Base-by-base conservation (phyloP, 441 rosid genomes). In the Corymbia calophylla region DNA sequence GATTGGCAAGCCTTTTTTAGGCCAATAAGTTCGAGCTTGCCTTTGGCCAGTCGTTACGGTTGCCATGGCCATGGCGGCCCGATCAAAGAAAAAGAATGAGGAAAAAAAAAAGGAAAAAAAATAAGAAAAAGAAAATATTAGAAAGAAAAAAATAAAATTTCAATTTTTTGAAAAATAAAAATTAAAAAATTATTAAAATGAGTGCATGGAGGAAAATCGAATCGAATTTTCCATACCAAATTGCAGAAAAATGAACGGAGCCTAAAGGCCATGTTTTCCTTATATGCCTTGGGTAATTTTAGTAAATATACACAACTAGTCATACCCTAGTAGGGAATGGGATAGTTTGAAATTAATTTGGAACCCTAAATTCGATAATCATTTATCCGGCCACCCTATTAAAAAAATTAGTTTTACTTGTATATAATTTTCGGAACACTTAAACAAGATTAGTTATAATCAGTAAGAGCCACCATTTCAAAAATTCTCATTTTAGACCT, bases 21-120 rank as follows among this genome's bases (percentile, higher is more conserved):
- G 44, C 44, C 44, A 39, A 13, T 2, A 29, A 23, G 29, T 0
- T 23, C 0, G 6, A 56, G 62, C 29, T 56, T 56, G 9, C 62
- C 29, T 56, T 56, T 0, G 44, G 6, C 6, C 6, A 0, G 23
- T 56, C 16, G 29, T 1, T 2, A 56, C 13, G 2, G 10, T 56
- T 4, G 9, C 0, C 10, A 0, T 56, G 13, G 10, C 1, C 1
- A n/a, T n/a, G n/a, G n/a, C n/a, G n/a, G n/a, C n/a, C n/a, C n/a
- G n/a, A n/a, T n/a, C n/a, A n/a, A n/a, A n/a, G 27, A 55, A 19
- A 27, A 56, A 56, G 29, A 55, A 6, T 4, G 4, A 56, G 16
- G 23, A 5, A 56, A 56, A 56, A 0, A 7, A 54, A 54, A 18
- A 0, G 18, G 17, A 7, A 8, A 55, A 55, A 16, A 55, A 19